phyloP scores from a whole-genome alignment of 2,329 filamentous ascomycete genomes.

The Phialemoniopsis sp. region DNA sequence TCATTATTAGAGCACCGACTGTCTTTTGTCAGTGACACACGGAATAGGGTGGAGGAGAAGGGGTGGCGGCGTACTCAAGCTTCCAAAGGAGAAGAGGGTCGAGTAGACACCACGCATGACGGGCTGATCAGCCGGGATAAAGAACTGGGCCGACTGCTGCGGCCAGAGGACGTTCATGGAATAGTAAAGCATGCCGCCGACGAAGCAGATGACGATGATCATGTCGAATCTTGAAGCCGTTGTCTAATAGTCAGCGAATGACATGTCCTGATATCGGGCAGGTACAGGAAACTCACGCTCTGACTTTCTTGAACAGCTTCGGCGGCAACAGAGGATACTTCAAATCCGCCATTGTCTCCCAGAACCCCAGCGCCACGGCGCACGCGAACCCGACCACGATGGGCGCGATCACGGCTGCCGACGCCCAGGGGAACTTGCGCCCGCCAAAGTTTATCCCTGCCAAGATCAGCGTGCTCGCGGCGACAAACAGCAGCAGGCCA shows the following conservation, averaged over 20 bases:
- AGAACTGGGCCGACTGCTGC: constrained; percentile 16
- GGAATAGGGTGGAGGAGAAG: no score
- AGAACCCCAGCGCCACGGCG: constrained; percentile 18
- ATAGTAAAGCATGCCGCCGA: constrained; percentile 21
- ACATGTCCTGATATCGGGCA: no score
- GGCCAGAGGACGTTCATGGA: constrained; percentile 21
- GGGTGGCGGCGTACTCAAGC: no score
- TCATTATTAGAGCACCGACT: constrained; percentile 16
- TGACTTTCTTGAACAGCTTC: constrained; percentile 15
- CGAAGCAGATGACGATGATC: constrained; percentile 20
- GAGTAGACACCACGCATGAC: constrained; percentile 17
- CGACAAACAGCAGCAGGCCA: constrained; percentile 14
- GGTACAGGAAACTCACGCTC: constrained; percentile 15
- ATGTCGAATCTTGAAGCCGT: constrained; percentile 14
- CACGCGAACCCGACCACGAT: constrained; percentile 18
- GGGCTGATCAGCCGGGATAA: constrained; percentile 12
- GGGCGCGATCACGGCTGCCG: constrained; percentile 18
- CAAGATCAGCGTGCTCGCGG: constrained; percentile 15
- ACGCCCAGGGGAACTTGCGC: no score
- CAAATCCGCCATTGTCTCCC: constrained; percentile 13
- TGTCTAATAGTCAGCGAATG: background rate
- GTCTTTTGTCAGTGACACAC: background rate
- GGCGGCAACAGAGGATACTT: constrained; percentile 20
- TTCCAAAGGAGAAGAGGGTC: constrained; percentile 17
- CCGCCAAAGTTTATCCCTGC: constrained; percentile 19